Evolutionary conservation across 352 stramenopile species (phyloP).

Genomic region (Globisporangium nagaii): DNA sequence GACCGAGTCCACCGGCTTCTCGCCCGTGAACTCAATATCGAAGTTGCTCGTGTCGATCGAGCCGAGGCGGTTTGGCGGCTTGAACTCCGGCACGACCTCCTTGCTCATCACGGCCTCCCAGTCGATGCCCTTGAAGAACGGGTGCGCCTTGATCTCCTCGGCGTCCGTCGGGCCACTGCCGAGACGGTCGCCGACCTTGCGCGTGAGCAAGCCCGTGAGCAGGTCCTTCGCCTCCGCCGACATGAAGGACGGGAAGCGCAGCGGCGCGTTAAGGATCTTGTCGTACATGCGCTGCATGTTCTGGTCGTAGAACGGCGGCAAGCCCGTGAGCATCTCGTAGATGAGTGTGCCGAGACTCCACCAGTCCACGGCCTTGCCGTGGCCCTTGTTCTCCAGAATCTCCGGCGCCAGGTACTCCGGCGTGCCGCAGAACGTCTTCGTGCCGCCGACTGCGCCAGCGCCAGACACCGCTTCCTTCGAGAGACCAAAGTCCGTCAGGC

Average conservation of each 20-base stretch:
- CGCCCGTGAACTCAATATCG: slow-evolving; percentile 90
- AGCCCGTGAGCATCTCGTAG: slow-evolving; percentile 92
- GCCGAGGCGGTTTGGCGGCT: slow-evolving; percentile 82
- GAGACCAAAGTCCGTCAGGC: slow-evolving; percentile 94
- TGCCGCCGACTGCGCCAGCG: slow-evolving; percentile 69
- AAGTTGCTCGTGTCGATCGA: slow-evolving; percentile 94
- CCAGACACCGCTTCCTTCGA: slow-evolving; percentile 90
- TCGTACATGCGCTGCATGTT: slow-evolving; percentile 95
- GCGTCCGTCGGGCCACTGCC: slow-evolving; percentile 82
- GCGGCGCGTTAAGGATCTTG: slow-evolving; percentile 90
- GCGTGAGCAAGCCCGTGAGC: slow-evolving; percentile 77
- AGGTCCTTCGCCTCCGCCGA: slow-evolving; percentile 85
- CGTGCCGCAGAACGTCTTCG: slow-evolving; percentile 91
- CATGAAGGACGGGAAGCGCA: slow-evolving; percentile 90
- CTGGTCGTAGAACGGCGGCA: slow-evolving; percentile 92
- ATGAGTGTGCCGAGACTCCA: slow-evolving; percentile 92
- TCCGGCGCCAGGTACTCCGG: slow-evolving; percentile 95
- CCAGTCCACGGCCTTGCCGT: slow-evolving; percentile 88
- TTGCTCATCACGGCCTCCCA: slow-evolving; percentile 88
- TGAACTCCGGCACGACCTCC: slow-evolving; percentile 89
- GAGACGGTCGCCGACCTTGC: slow-evolving; percentile 85
- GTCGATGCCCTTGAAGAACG: slow-evolving; percentile 92
- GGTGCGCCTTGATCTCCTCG: slow-evolving; percentile 91
- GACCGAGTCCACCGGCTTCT: slow-evolving; percentile 88
- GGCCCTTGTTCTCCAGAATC: slow-evolving; percentile 93